Evolutionary conservation across 2,329 filamentous ascomycete genomes (phyloP), one percentile per base, ranked within the genome.

Genomic region (Hypoxylon sp.): DNA sequence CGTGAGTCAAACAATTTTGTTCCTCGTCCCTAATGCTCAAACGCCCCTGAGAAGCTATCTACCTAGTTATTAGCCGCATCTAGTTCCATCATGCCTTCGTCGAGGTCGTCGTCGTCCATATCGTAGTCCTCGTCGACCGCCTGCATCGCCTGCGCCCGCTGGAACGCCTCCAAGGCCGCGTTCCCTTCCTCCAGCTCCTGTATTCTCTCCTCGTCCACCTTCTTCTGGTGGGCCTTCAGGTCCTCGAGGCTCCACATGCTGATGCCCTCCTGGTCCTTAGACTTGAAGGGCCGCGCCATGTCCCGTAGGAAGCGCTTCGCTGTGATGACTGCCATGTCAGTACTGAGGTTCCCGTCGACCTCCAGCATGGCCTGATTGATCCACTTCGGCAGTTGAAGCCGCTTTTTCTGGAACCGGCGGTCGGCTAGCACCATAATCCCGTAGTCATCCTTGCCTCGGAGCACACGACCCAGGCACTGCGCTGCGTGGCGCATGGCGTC

Each of bases 351-450:
- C 10, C 90, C 89, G 70, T 97, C 93, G 20, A 90, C 89, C 51
- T 97, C 93, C 30, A 91, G 82, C 63, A 99, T 84, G 2, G 91
- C 93, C 74, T 96, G 91, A 67, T 90, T 91, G 74, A 99, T 99
- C 95, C 95, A 99, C 76, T 97, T 97, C 10, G 95, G 95, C 26
- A 99, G 83, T 79, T 99, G 96, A 2, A 79, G 84, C 37, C 93
- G 85, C 80, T 98, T 98, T 81, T 95, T 96, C 75, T 93, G 90
- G 78, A 97, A 99, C 17, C 95, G 88, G 43, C 92, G 89, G 77
- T 99, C 95, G 1, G 96, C 95, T 26, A 99, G 84, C 4, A 99
- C 94, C 95, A 99, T 99, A 82, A 99, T 92, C n/a, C 95, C 95
- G 77, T 99, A 99, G 78, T 99, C 95, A 75, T 99, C 96, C 77